A percentile compares a stretch with the other conserved stretches of the same genome.
Conservation (phyloP, 1,284 basidiomycete genomes). For the Tylopilus orsonianus region DNA sequence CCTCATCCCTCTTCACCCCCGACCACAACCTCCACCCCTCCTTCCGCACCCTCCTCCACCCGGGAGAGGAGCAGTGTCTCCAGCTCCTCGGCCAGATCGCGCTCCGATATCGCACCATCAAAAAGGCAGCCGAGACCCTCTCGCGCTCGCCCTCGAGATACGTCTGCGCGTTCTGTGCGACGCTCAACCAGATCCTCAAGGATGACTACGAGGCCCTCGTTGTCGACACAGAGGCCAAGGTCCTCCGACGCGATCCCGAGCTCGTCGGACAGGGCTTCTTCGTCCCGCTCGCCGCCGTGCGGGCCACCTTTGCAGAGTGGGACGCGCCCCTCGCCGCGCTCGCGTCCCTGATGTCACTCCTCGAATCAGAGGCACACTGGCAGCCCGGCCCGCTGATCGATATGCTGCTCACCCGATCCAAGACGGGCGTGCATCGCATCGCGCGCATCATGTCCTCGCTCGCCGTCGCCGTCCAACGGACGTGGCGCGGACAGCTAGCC, state of each 20-base stretch:
- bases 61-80: conserved; percentile 80
- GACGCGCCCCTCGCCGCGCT: conserved; percentile 77
- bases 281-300: conserved; percentile 78
- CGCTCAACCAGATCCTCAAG: conserved; percentile 68
- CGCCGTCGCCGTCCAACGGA: conserved; percentile 69
- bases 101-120: conserved; percentile 69
- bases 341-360: conserved; percentile 56
- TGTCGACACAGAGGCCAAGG: conserved; percentile 76
- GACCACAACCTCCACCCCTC: conserved; percentile 61
- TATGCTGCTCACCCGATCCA: conserved; percentile 64
- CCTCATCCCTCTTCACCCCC: conserved; percentile 73
- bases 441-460: conserved; percentile 68
- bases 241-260: conserved; percentile 66
- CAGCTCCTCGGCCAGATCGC: conserved; percentile 74
- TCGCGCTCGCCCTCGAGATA: conserved; percentile 70
- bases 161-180: conserved; percentile 71
- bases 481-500: conserved; percentile 77
- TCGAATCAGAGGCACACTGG: conserved; percentile 59
- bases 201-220: conserved; percentile 81
- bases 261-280: conserved; percentile 75
- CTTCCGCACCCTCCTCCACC: conserved; percentile 74
- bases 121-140: conserved; percentile 49
- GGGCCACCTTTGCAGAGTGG: conserved; percentile 82
- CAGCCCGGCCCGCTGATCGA: conserved; percentile 77
- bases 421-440: conserved; percentile 74